Base-by-base conservation (phyloP, 306 rosid genomes). In the Purshia tridentata region DNA sequence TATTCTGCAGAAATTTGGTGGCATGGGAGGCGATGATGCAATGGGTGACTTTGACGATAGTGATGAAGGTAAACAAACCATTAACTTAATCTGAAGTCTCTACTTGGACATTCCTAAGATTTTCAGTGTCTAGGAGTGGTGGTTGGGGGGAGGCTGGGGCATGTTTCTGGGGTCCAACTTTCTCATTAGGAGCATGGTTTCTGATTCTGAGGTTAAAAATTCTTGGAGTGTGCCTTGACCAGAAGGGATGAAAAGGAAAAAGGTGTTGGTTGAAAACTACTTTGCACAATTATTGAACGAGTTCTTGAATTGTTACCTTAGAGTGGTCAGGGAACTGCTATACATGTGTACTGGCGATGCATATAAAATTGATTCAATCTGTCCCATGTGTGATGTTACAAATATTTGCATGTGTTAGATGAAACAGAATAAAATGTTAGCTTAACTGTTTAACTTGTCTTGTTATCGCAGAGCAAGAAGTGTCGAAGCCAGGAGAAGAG, bases 1-100 rank as follows among this genome's bases (percentile, higher is more conserved):
- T 35, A n/a, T 76, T 16, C 44, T 87, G 84, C 88, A 93, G 98
- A 90, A 88, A 84, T 84, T 93, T 64, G 96, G 85, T 14, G 94
- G 86, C 29, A 86, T 88, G 88, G 91, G 84, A 14, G 85, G 75
- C 15, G 73, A 68, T 0, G 69, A 18, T 14, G 79, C 50, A 15
- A 46, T 66, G 73, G 74, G 53, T 0, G 79, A 73, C 72, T 59
- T 72, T 16, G 76, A 72, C 46, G 76, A 72, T 29, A 72, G 67
- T 46, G 67, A 72, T 15, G 76, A 72, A 22, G 76, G 76, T 72
- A 57, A 72, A 55, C 56, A 37, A 0, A 45, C 35, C 15, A 3
- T 55, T 46, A 6, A 46, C 57, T 71, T 46, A 45, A 57, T 22
- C 49, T 8, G 13, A 2, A 20, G 53, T 0, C 15, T 55, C 60